phyloP scores from a whole-genome alignment of 495 filamentous ascomycete species.

The Penicillium ochrochloron region DNA sequence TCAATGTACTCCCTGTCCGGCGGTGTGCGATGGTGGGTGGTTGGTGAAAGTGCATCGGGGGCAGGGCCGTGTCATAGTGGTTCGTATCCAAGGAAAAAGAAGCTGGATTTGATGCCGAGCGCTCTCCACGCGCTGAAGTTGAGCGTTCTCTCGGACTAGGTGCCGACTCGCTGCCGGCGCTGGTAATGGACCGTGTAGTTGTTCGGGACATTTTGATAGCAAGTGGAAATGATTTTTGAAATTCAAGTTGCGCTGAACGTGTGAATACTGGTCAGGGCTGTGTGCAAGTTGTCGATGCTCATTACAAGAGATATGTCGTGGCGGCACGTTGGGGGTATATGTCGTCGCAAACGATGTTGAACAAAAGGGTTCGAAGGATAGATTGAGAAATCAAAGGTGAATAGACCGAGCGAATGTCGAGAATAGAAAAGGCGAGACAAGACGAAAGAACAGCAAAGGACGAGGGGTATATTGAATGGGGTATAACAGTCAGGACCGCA shows the following conservation, averaged over 20 bases:
- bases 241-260: background rate
- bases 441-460: background rate
- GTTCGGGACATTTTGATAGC: slow-evolving; percentile 23
- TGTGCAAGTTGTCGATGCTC: slow-evolving; percentile 13
- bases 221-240: background rate
- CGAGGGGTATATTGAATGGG: slow-evolving; percentile 7
- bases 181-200: slow-evolving; percentile 26
- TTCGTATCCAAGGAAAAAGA: slow-evolving; percentile 26
- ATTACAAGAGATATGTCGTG: slow-evolving; percentile 31
- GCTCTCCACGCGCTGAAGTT: slow-evolving; percentile 24
- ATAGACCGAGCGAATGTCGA: slow-evolving; percentile 21
- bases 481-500: slow-evolving; percentile 22
- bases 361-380: background rate
- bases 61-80: slow-evolving; percentile 33
- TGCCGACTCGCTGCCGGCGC: slow-evolving; percentile 30
- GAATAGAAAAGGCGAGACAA: slow-evolving; percentile 11
- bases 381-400: background rate
- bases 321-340: slow-evolving; percentile 28
- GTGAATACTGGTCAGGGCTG: slow-evolving; percentile 4
- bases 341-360: slow-evolving; percentile 15
- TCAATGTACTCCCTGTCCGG: slow-evolving; percentile 50
- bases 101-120: slow-evolving; percentile 25
- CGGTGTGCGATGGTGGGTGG: slow-evolving; percentile 33
- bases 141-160: slow-evolving; percentile 22
- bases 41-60: slow-evolving; percentile 34